These are phyloP conservation scores for Neoscytalidium dimidiatum DNA, from an alignment of 2,329 filamentous ascomycete genomes.

Conservation along the genomic window DNA sequence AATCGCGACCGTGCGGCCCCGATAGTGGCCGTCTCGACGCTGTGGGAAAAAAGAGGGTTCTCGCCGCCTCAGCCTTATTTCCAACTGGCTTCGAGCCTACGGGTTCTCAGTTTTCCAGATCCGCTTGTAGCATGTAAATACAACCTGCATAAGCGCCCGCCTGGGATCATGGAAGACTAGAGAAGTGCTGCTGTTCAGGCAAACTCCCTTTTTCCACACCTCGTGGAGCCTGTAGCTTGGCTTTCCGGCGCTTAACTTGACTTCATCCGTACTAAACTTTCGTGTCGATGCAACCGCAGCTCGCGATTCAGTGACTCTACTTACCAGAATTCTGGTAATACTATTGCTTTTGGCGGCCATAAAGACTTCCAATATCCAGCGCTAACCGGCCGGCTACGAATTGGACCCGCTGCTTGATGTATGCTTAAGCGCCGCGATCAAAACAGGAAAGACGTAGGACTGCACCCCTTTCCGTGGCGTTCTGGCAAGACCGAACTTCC, in stretches of 20 bases:
- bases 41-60: neutral
- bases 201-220: neutral
- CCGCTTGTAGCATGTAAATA: neutral
- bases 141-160: neutral
- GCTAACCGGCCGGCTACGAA: neutral
- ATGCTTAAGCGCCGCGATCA: neutral
- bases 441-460: neutral
- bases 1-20: neutral
- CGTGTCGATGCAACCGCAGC: neutral
- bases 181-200: neutral
- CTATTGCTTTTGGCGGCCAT: neutral
- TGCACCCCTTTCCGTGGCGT: neutral
- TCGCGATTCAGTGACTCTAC: neutral
- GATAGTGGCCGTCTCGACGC: neutral
- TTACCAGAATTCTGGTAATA: neutral
- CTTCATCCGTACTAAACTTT: neutral
- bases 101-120: neutral
- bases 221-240: neutral
- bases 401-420: neutral
- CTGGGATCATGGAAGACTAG: neutral
- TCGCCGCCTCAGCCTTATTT: neutral
- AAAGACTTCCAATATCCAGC: neutral
- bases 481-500: neutral
- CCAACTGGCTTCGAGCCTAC: neutral
- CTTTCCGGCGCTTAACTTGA: constrained; percentile 2